A percentile compares a stretch with the other conserved stretches of the same genome.
Evolutionary conservation across 2,329 filamentous ascomycete species (phyloP).

Genomic region (Fusarium penzigii): DNA sequence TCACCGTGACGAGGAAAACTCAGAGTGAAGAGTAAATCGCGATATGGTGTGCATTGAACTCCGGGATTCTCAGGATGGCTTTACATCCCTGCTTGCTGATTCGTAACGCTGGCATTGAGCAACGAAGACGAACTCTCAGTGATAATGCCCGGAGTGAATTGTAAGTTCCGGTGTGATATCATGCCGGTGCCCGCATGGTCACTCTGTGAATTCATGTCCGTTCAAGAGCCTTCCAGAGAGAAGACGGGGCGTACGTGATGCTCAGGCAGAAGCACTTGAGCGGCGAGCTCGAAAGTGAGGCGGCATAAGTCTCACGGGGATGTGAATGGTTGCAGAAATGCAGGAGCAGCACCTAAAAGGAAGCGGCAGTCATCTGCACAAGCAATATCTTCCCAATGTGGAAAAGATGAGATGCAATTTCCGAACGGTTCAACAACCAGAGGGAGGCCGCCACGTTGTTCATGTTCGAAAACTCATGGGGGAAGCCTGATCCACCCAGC

Average conservation of each 20-base stretch:
- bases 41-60: background rate
- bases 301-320: slow-evolving; percentile 19
- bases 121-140: slow-evolving; percentile 2
- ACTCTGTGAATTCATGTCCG: slow-evolving; percentile 8
- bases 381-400: slow-evolving; percentile 10
- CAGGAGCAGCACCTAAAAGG: slow-evolving; percentile 8
- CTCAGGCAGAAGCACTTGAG: slow-evolving; percentile 6
- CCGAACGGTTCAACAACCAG: slow-evolving; percentile 21
- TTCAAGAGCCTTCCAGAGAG: background rate
- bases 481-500: slow-evolving; percentile 12
- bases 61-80: background rate
- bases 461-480: slow-evolving; percentile 8
- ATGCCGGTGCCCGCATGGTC: slow-evolving; percentile 14
- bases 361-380: slow-evolving; percentile 4
- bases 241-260: slow-evolving; percentile 6
- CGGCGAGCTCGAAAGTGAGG: slow-evolving; percentile 17
- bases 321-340: slow-evolving; percentile 13
- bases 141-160: slow-evolving; percentile 1
- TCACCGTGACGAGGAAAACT: background rate
- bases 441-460: slow-evolving; percentile 32
- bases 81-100: background rate
- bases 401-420: slow-evolving; percentile 17
- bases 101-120: background rate
- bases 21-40: background rate
- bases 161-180: slow-evolving; percentile 20